phyloP scores from a whole-genome alignment of 495 filamentous ascomycete genomes.

The Parachaetomium inaequale region DNA sequence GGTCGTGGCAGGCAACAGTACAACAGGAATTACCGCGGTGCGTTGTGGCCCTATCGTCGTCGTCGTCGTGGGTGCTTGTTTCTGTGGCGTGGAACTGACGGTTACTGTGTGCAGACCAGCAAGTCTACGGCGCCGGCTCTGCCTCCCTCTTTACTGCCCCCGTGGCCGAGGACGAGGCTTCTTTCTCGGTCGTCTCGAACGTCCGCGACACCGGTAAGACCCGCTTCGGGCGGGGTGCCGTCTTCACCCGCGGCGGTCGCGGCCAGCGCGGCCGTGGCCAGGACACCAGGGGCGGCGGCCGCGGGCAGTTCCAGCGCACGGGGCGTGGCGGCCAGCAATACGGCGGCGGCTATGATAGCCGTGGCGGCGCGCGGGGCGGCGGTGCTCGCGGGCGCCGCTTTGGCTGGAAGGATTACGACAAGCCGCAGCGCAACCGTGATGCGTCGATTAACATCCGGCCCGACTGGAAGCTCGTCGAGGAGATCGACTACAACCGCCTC shows the following conservation, averaged over 20 bases:
- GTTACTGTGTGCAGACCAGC: constrained; percentile 64
- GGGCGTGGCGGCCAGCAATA: constrained; percentile 46
- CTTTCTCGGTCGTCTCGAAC: constrained; percentile 97
- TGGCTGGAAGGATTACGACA: constrained; percentile 98
- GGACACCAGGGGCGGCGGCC: constrained; percentile 65
- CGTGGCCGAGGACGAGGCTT: constrained; percentile 88
- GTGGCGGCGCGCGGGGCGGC: constrained; percentile 56
- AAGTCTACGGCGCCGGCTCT: constrained; percentile 90
- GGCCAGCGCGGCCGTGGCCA: constrained; percentile 67
- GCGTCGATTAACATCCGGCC: constrained; percentile 89
- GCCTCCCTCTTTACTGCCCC: constrained; percentile 84
- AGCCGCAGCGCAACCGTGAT: constrained; percentile 93
- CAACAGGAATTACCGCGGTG: constrained; percentile 89
- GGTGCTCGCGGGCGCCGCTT: constrained; percentile 71
- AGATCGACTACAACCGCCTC: constrained; percentile 96
- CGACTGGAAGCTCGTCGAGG: constrained; percentile 93
- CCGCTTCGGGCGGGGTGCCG: constrained; percentile 83
- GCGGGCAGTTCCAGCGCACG: constrained; percentile 46
- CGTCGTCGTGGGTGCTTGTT: background rate
- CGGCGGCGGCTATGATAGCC: constrained; percentile 52
- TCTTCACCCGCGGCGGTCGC: constrained; percentile 86
- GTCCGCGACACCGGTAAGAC: constrained; percentile 76
- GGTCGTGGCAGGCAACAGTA: constrained; percentile 78
- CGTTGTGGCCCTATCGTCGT: constrained; percentile 17
- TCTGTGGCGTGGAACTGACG: background rate